Evolutionary conservation across 2,329 filamentous ascomycete genomes (phyloP), one percentile per base, ranked within the genome.

Genomic region (Cordyceps javanica): DNA sequence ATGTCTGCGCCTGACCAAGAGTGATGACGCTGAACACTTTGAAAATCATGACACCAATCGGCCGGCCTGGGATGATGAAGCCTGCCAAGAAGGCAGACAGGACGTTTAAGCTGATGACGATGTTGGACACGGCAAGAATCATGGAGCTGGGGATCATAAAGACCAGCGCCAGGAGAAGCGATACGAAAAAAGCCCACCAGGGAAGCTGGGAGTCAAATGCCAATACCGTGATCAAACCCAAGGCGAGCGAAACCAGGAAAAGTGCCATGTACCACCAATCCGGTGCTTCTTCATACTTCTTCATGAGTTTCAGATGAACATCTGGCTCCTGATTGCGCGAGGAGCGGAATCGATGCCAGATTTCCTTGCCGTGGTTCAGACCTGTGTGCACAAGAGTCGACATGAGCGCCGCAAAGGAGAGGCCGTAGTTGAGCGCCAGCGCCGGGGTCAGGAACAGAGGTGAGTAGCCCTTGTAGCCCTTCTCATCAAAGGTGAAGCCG

Each of bases 401-500:
- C 0, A 75, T 77, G 32, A 85, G 67, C 21, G 79, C 74, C 3
- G 65, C 65, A 63, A 82, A 84, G 1, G 78, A 80, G 16, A 67
- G 60, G 6, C 64, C 64, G 28, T 66, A 67, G 52, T 73, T 73
- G 14, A 77, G 63, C 10, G 73, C 72, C 10, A 76, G 79, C 0
- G 76, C 77, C 0, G 77, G 67, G 0, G 76, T 72, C 0, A 83
- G 66, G 55, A 82, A 83, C 44, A 83, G 70, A 0, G 81, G 78
- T 6, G 80, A 82, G 30, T 82, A 84, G 0, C 65, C 65, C 42
- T 73, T 72, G 63, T 83, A 84, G 10, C 76, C 77, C 3, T 72
- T 68, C 11, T 75, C 64, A 60, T 83, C 73, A 16, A 85, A 76
- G 0, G 73, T 77, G 55, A 74, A 73, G 42, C 73, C 70, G 1